Evolutionary conservation across 108 stramenopile genomes (phyloP), one percentile per base, ranked within the genome.

Genomic region (Skeletonema marinoi): DNA sequence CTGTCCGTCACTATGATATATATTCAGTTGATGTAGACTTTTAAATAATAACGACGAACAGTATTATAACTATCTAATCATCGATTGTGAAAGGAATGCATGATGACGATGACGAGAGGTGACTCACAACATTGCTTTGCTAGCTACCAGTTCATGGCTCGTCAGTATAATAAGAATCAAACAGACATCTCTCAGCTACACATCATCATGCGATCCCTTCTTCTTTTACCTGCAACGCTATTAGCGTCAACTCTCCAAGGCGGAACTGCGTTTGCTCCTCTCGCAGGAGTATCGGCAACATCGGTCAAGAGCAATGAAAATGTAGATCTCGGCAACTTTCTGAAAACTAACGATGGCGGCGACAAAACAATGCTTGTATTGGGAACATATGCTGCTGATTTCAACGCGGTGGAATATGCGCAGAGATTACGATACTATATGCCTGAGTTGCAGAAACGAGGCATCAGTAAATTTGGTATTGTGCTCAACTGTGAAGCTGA

Each of bases 341-440:
- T 76, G 36, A 60, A 19, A 9, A 38, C 67, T 0, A 25, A 67
- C 21, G 54, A 36, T 30, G 42, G 0, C 33, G 56, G 62, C 2
- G 70, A 76, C 31, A 80, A 77, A 64, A 75, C 77, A 29, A 78
- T 87, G 81, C 38, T 92, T 3, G 68, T 92, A 11, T 68, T 91
- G 6, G 88, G 86, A 31, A 91, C 93, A 6, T 92, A 96, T 71
- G 93, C 96, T 13, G 91, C 96, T 9, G 96, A 96, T 64, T 96
- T 96, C 65, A 96, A 96, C 74, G 92, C 92, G 4, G 92, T 96
- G 63, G 96, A 96, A 88, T 96, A 96, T 74, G 89, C 81, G 14
- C 95, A 96, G 56, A 81, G 92, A 50, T 82, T 96, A 50, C 83
- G 90, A 16, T 92, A 93, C 60, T 96, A 96, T 70, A 63, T 90